Percentiles rank a stretch among this genome's conserved stretches.
Conservation (phyloP, 441 rosid genomes). For the Viola pubescens region DNA sequence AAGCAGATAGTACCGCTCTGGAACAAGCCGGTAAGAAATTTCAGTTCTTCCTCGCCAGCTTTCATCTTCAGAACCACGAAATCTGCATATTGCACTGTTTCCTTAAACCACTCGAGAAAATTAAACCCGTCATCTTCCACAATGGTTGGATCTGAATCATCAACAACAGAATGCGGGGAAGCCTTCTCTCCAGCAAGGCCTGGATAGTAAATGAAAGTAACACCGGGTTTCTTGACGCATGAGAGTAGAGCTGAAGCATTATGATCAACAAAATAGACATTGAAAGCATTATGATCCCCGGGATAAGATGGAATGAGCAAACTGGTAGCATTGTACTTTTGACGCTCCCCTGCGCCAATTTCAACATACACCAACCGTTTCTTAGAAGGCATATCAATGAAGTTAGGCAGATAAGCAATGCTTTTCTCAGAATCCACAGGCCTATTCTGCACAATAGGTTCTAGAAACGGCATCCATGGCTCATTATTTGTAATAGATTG, state of each 20-base stretch:
- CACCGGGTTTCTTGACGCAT: conserved; percentile 50
- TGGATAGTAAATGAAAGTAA: conserved; percentile 65
- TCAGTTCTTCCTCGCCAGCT: conserved; percentile 45
- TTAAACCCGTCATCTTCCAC: conserved; percentile 49
- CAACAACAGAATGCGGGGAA: conserved; percentile 15
- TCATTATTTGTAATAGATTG: conserved; percentile 30
- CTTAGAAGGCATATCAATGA: conserved; percentile 34
- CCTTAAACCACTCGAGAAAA: conserved; percentile 61
- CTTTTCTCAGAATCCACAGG: conserved; percentile 27
- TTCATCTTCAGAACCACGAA: conserved; percentile 75
- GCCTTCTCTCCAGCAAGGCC: conserved; percentile 40
- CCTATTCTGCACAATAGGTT: conserved; percentile 43
- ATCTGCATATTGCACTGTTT: conserved; percentile 50
- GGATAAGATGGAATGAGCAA: conserved; percentile 70
- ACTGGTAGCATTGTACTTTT: conserved; percentile 28
- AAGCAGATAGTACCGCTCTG: conserved; percentile 58
- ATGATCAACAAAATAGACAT: conserved; percentile 62
- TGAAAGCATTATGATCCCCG: conserved; percentile 43
- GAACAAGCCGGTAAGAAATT: conserved; percentile 40
- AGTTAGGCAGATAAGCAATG: conserved; percentile 49
- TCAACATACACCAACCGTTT: conserved; percentile 49
- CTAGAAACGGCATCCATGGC: conserved; percentile 39
- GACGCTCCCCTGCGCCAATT: conserved; percentile 51
- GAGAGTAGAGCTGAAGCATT: conserved; percentile 65
- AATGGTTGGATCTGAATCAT: conserved; percentile 37